Base-by-base conservation (phyloP, 2,329 filamentous ascomycete species). In the Pseudogymnoascus sp. region DNA sequence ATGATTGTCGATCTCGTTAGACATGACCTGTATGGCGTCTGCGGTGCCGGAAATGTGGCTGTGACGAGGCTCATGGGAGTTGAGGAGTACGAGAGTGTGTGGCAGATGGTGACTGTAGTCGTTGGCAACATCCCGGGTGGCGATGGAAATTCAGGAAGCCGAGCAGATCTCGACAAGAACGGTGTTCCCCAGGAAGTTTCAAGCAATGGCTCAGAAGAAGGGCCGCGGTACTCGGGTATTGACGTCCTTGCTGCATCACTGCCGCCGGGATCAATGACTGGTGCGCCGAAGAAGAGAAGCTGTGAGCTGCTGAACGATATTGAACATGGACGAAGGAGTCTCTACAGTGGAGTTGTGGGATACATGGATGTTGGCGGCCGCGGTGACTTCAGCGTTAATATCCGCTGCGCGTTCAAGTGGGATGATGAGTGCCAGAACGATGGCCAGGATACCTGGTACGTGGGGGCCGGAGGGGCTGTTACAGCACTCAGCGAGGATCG, bases 1-100 rank as follows among this genome's bases (percentile, higher is more conserved):
- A 97, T 97, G 94, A 97, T 97, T 68, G 92, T 96, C 2, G 93
- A 97, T 73, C 80, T 97, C 1, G 94, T 97, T n/a, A 84, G 93
- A 0, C 93, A 97, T 70, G 93, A 97, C 73, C 78, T 97, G 11
- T 89, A 95, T 73, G 85, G 87, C n/a, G 86, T 96, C 7, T 90
- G 88, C 63, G 90, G 89, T 4, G 82, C 88, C 1, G 86, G 86
- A 0, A 82, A 83, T 62, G 91, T 97, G 1, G 73, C 76, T 5
- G 91, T 96, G 1, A 84, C 86, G 12, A 87, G 91, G 61, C 77
- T 97, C 22, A 88, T 97, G 77, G 83, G 86, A 62, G 88, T 97
- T 0, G 92, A 97, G 74, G 92, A 96, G 71, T 95, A 96, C 71
- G 87, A 89, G 54, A 92, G 86, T 20, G 90, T 97, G 1, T 97